Percentiles rank a stretch among this genome's conserved stretches.
These are phyloP conservation scores for Cucumis hystrix DNA, from an alignment of 306 rosid species.

Conservation along the genomic window DNA sequence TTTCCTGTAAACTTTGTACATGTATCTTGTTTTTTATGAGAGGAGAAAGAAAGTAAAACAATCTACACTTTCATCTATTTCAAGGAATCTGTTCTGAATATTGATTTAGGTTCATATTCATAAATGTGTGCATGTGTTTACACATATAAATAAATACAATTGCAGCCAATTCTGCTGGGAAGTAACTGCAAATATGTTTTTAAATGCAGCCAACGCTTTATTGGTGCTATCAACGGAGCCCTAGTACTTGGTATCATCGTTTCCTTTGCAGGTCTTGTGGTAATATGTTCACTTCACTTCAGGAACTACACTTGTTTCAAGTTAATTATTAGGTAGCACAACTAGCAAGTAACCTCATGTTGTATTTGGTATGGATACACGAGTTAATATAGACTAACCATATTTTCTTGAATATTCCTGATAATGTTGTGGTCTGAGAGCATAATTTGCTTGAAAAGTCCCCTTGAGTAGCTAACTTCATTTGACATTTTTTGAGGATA, in stretches of 20 bases:
- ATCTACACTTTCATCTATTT: not conserved
- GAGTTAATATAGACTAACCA: not conserved
- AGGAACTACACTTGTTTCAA: not conserved
- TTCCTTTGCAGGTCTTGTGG: constrained; percentile 70
- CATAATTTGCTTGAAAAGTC: too few relatives aligned
- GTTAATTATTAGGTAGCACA: not conserved
- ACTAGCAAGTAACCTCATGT: not conserved
- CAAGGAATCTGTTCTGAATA: not conserved
- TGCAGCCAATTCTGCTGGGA: not conserved
- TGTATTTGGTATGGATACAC: not conserved
- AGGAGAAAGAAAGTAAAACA: not conserved
- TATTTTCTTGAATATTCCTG: not conserved
- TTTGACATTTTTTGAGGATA: not conserved
- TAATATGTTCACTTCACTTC: constrained; percentile 22
- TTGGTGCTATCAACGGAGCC: constrained; percentile 61
- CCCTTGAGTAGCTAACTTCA: not conserved
- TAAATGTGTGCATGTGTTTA: not conserved
- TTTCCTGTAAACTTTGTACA: not conserved
- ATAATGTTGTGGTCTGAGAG: not conserved
- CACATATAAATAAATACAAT: not conserved
- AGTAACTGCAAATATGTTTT: constrained; percentile 14
- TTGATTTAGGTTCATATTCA: not conserved
- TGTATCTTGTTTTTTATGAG: not conserved
- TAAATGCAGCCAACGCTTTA: constrained; percentile 54
- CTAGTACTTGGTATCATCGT: constrained; percentile 46